Base-by-base conservation (phyloP, 495 filamentous ascomycete species). In the Lasiosphaeria ovina region DNA sequence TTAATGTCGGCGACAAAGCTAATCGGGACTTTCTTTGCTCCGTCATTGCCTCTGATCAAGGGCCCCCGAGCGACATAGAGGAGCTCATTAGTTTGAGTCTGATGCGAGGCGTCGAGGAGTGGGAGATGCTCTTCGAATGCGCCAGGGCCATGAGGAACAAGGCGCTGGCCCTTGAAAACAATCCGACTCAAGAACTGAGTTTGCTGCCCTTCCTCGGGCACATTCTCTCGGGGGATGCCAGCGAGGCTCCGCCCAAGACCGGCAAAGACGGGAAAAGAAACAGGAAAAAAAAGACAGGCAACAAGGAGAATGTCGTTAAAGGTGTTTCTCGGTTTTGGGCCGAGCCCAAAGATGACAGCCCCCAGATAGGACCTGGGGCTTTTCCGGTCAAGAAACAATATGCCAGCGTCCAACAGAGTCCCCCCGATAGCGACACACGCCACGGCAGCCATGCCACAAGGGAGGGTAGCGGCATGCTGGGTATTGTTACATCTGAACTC, bases 71-170 rank as follows among this genome's bases (percentile, higher is more conserved):
- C 0, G 73, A 72, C 6, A 54, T 74, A n/a, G 34, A 67, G 16
- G 50, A 63, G 24, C 59, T 76, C 7, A 34, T 55, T 6, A 47
- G 48, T 17, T 45, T 67, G 4, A 72, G 71, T 31, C 55, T 77
- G 0, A 58, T 64, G 51, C 66, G 70, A 1, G 68, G 69, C 3
- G 35, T 63, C 17, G 75, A 78, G 55, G 66, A 76, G 42, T 75
- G 68, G 67, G 48, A 69, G 6, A 66, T 73, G 66, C 58, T 72
- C 42, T 52, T 76, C 12, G 57, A 49, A 6, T 67, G 70, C 47
- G 75, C 75, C 7, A 52, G 35, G 9, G n/a, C 66, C 5, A 58
- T 76, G 59, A 65, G 55, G 51, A 56, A 68, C 11, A 64, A 52
- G 35, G 57, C 56, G 11, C 59, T 58, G 34, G 49, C 64, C 16